Percentiles rank a stretch among this genome's conserved stretches.
Evolutionary conservation across 2,329 filamentous ascomycete genomes (phyloP).

Genomic region (Aspergillus sp.): DNA sequence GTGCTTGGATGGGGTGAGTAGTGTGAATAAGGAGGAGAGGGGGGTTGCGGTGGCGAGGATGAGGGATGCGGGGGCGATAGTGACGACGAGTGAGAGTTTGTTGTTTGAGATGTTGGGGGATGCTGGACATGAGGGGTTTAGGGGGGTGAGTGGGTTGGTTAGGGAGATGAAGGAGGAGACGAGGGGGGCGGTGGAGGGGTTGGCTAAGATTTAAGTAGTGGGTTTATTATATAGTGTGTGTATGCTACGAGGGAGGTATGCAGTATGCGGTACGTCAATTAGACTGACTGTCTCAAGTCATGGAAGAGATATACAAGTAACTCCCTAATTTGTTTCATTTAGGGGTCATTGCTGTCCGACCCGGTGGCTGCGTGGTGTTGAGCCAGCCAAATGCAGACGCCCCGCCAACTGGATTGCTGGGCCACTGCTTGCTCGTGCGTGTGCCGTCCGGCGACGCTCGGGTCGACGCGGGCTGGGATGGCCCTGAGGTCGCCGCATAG

Average conservation of each 20-base stretch:
- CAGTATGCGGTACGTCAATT: neutral
- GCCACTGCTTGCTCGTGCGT: constrained; percentile 53
- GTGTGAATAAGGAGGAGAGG: constrained; percentile 80
- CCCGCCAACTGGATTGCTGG: constrained; percentile 83
- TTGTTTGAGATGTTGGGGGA: constrained; percentile 89
- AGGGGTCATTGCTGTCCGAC: constrained; percentile 18
- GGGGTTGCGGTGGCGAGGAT: constrained; percentile 75
- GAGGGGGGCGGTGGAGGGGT: constrained; percentile 64
- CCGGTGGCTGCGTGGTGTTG: constrained; percentile 51
- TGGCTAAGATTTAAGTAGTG: constrained; percentile 60
- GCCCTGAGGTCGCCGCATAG: constrained; percentile 10
- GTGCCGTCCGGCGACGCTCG: constrained; percentile 31
- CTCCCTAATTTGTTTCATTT: constrained; percentile 29
- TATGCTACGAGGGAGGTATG: neutral
- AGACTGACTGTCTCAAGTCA: neutral
- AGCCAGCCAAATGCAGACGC: constrained; percentile 95
- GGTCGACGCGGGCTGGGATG: constrained; percentile 20
- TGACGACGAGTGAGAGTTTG: constrained; percentile 87
- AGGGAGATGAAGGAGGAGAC: constrained; percentile 75
- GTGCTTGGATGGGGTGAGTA: constrained; percentile 85
- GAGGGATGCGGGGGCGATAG: constrained; percentile 71
- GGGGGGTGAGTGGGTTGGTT: constrained; percentile 70
- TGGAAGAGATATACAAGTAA: too few relatives aligned
- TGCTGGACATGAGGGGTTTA: constrained; percentile 70
- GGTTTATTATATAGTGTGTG: neutral